Conservation (phyloP, 257 asterid genomes). For the Marsdenia floribunda region DNA sequence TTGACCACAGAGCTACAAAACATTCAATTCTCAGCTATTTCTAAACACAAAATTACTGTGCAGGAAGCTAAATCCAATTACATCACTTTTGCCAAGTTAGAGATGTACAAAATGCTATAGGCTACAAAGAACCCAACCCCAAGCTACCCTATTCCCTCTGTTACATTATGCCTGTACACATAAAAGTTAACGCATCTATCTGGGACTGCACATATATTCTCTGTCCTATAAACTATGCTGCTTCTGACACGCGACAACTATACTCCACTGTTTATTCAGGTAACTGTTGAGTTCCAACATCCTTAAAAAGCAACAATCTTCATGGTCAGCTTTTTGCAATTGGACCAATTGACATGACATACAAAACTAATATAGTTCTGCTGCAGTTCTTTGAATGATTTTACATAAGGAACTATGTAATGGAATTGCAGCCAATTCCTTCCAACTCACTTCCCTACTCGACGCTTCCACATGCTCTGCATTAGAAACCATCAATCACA, state of each 20-base stretch:
- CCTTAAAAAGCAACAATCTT: constrained; percentile 4
- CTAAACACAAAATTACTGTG: neutral
- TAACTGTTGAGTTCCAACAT: constrained; percentile 1
- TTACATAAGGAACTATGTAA: neutral
- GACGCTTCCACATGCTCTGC: constrained; percentile 82
- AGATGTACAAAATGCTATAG: constrained; percentile 11
- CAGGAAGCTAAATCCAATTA: constrained; percentile 5
- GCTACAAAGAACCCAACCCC: constrained; percentile 14
- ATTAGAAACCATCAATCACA: constrained; percentile 11
- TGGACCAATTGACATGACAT: constrained; percentile 8
- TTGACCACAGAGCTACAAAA: neutral
- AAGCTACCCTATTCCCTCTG: constrained; percentile 10
- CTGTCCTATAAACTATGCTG: constrained; percentile 11
- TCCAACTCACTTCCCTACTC: constrained; percentile 49
- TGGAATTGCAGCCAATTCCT: constrained; percentile 12
- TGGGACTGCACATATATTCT: constrained; percentile 19
- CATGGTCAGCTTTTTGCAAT: constrained; percentile 12
- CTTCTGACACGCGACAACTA: constrained; percentile 13
- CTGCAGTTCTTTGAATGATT: constrained; percentile 17
- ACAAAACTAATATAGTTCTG: neutral
- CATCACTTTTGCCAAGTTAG: neutral
- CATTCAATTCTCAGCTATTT: neutral
- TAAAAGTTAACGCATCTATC: constrained; percentile 11
- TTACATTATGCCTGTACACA: constrained; percentile 21
- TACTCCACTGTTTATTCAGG: constrained; percentile 10